These are phyloP conservation scores for Saccharomycopsis olivae DNA, from an alignment of 805 yeast species.

Conservation along the genomic window DNA sequence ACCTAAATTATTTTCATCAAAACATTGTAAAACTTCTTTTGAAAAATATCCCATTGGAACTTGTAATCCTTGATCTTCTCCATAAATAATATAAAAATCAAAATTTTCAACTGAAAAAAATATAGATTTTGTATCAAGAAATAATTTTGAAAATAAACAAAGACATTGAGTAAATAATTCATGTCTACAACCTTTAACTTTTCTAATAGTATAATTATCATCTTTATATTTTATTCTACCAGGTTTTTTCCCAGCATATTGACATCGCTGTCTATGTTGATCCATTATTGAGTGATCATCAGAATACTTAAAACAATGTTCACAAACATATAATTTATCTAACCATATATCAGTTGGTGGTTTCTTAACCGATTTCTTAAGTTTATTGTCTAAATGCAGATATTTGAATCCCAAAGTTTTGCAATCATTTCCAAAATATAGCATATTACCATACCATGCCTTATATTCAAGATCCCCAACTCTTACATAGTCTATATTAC, in stretches of 20 bases:
- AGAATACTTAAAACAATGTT: constrained; percentile 75
- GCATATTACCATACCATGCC: constrained; percentile 86
- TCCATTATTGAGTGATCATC: constrained; percentile 33
- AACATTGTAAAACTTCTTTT: constrained; percentile 68
- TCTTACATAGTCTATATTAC: constrained; percentile 56
- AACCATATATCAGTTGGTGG: constrained; percentile 36
- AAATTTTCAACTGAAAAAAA: constrained; percentile 70
- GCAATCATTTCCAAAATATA: constrained; percentile 49
- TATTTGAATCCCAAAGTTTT: constrained; percentile 35
- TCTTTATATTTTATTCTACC: constrained; percentile 68
- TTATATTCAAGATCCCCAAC: constrained; percentile 60
- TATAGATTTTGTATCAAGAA: constrained; percentile 81
- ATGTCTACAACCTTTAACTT: constrained; percentile 56
- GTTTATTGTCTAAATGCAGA: constrained; percentile 16
- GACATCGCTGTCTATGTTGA: constrained; percentile 41
- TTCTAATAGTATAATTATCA: constrained; percentile 43
- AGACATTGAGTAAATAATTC: constrained; percentile 70
- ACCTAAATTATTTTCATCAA: constrained; percentile 76
- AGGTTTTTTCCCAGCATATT: constrained; percentile 33
- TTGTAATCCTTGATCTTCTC: constrained; percentile 20
- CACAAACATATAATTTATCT: constrained; percentile 61
- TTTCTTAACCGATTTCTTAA: constrained; percentile 16
- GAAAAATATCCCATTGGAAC: constrained; percentile 88
- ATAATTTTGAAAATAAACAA: constrained; percentile 77
- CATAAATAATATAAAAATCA: constrained; percentile 69